Percentiles rank a stretch among this genome's conserved stretches.
Evolutionary conservation across 164 flowering plant genomes (phyloP).

Genomic region (Vitis amurensis): DNA sequence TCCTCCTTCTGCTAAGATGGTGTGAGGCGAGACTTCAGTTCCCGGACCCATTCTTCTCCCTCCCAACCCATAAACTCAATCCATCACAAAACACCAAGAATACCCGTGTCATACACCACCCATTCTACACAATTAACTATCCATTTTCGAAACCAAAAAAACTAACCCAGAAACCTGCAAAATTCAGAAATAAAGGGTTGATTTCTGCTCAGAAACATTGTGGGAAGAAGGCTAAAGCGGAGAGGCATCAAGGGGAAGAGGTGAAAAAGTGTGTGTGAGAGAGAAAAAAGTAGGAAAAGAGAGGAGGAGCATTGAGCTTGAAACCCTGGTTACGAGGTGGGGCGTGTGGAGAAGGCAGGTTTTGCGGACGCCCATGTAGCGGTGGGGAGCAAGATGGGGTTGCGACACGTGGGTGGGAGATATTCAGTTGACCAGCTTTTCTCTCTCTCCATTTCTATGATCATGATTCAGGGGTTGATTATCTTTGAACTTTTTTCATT

Average conservation of each 20-base stretch:
- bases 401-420: slow-evolving; percentile 14
- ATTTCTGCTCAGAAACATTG: too few relatives aligned
- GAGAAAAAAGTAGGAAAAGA: background rate
- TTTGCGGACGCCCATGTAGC: slow-evolving; percentile 16
- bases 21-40: slow-evolving; percentile 32
- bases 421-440: background rate
- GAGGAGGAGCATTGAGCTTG: background rate
- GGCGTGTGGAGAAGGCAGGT: slow-evolving; percentile 13
- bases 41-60: slow-evolving; percentile 41
- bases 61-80: slow-evolving; percentile 22
- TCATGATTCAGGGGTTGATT: too few relatives aligned
- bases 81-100: background rate
- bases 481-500: too few relatives aligned
- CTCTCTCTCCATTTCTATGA: too few relatives aligned
- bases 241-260: too few relatives aligned
- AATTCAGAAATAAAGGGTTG: too few relatives aligned
- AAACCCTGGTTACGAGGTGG: background rate
- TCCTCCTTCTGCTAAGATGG: slow-evolving; percentile 20
- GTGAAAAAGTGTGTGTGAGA: background rate
- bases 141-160: background rate
- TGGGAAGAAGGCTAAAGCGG: too few relatives aligned
- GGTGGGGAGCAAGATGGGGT: slow-evolving; percentile 3
- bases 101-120: too few relatives aligned
- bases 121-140: background rate
- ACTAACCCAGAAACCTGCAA: background rate